A percentile compares a stretch with the other conserved stretches of the same genome.
Evolutionary conservation across 345 rosid species (phyloP).

Genomic region (Eutrema japonicum): DNA sequence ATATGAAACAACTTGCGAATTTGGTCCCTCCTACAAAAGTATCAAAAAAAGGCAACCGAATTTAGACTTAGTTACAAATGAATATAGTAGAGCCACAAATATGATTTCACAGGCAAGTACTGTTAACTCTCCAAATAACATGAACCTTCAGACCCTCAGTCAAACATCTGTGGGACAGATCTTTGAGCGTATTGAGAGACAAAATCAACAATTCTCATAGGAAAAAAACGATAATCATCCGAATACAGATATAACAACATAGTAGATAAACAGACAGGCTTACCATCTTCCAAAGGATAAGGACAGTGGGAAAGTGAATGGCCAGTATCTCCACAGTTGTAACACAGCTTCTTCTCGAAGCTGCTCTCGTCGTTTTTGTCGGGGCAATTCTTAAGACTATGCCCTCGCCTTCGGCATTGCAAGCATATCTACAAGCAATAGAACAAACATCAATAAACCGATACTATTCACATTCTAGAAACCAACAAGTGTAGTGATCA

Average conservation of each 20-base stretch:
- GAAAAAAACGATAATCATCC: background rate
- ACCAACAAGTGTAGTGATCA: background rate
- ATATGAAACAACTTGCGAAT: conserved; percentile 87
- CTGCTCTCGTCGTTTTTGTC: conserved; percentile 61
- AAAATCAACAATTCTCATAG: background rate
- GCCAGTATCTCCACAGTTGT: conserved; percentile 83
- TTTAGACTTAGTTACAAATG: background rate
- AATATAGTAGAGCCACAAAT: background rate
- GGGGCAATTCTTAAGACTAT: conserved; percentile 85
- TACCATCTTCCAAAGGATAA: conserved; percentile 80
- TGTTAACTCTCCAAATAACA: background rate
- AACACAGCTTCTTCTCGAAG: conserved; percentile 65
- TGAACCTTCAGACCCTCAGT: background rate
- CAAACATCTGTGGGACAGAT: background rate
- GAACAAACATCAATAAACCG: conserved; percentile 18
- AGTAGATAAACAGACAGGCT: background rate
- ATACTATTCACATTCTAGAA: background rate
- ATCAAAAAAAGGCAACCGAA: conserved; percentile 17
- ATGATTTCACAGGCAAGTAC: background rate
- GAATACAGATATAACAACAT: background rate
- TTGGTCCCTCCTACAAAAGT: conserved; percentile 74
- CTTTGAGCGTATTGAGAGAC: background rate
- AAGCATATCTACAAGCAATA: conserved; percentile 71
- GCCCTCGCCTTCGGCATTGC: conserved; percentile 81
- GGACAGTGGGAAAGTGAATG: conserved; percentile 84